Base-by-base conservation (phyloP, 2,329 filamentous ascomycete genomes). In the Xylariaceae sp. region DNA sequence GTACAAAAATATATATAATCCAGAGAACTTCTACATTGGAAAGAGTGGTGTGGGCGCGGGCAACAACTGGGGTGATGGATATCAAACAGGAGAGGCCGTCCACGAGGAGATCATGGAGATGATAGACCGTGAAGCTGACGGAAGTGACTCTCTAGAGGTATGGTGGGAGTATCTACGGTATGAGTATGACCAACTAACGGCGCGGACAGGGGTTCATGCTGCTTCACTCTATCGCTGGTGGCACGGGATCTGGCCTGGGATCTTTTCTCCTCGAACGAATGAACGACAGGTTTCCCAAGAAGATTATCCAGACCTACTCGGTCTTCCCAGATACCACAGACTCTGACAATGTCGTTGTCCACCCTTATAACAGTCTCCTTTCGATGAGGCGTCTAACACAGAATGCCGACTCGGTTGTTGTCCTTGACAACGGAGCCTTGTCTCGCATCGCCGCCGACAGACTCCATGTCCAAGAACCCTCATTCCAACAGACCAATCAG, bases 1-100 rank as follows among this genome's bases (percentile, higher is more conserved):
- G 0, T 99, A 99, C 79, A 91, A 88, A 73, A 97, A 99, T 72
- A 99, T 99, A 55, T 99, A 99, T 83, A 99, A 99, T 71, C 94
- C 94, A 0, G 94, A 99, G 75, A 99, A 99, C 79, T 97, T 97
- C 76, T 99, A 95, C 72, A 85, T 97, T 47, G 91, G 93, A 66
- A 95, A 96, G 72, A 89, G 93, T 75, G 94, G 94, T 53, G 86
- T 91, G 50, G 94, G 94, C 39, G 94, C 94, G 6, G 94, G 92
- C 39, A 99, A 99, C 75, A 99, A 97, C 73, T 99, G 94, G 94
- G 94, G 92, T 57, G 89, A 94, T 68, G 94, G 94, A 40, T 99
- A 99, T 75, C 87, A 94, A 62, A 92, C 91, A 48, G 94, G 92
- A 63, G 92, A 97, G 72, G 81, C 82, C 37, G 91, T 99, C 16